These are phyloP conservation scores for Achaetomiella virescens DNA, from an alignment of 495 filamentous ascomycete genomes.

Conservation along the genomic window DNA sequence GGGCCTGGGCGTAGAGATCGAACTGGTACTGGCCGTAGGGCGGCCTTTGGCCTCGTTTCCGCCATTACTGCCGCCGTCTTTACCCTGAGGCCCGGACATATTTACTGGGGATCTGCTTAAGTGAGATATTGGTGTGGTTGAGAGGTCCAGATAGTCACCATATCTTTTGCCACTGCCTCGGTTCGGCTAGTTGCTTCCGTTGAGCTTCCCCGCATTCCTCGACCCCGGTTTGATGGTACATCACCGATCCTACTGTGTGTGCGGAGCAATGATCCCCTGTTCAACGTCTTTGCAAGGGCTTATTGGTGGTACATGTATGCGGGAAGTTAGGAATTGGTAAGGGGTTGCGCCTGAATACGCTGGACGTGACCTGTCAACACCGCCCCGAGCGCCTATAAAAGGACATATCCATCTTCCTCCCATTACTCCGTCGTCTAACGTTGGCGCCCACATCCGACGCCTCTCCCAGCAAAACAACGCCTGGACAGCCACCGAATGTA, in stretches of 20 bases:
- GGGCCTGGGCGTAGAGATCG: slow-evolving; percentile 46
- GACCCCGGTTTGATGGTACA: too few relatives aligned
- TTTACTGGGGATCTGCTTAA: background rate
- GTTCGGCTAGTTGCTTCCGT: background rate
- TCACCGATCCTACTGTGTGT: background rate
- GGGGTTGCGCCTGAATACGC: background rate
- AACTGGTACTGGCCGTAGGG: slow-evolving; percentile 37
- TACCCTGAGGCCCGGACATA: slow-evolving; percentile 4
- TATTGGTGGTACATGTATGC: too few relatives aligned
- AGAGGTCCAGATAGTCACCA: too few relatives aligned
- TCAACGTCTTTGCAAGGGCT: background rate
- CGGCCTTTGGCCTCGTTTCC: slow-evolving; percentile 34
- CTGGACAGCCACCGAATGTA: background rate
- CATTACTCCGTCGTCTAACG: background rate
- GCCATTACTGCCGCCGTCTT: slow-evolving; percentile 31
- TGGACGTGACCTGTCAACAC: background rate
- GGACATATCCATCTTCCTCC: background rate
- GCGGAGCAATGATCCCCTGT: too few relatives aligned
- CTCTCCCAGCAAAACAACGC: background rate
- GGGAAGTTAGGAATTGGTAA: too few relatives aligned
- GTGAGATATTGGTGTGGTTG: too few relatives aligned
- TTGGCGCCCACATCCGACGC: background rate
- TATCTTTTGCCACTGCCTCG: too few relatives aligned
- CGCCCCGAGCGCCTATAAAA: background rate
- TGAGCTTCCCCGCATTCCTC: slow-evolving; percentile 7